These are phyloP conservation scores for Komagataella pastoris DNA, from an alignment of 805 yeast species.

Conservation along the genomic window DNA sequence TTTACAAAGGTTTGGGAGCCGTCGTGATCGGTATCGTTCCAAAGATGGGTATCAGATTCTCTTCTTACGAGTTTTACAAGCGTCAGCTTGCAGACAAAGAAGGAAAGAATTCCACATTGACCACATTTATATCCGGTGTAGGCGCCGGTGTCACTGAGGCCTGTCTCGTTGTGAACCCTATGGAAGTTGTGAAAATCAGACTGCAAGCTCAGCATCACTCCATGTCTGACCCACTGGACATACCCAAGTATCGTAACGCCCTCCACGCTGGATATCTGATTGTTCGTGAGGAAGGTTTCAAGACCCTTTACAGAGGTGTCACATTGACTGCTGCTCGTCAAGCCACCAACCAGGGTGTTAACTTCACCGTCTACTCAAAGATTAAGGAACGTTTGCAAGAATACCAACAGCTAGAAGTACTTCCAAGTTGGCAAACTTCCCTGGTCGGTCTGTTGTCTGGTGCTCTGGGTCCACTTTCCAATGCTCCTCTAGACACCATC, in stretches of 20 bases:
- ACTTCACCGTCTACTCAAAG: slow-evolving; percentile 88
- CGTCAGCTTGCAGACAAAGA: slow-evolving; percentile 43
- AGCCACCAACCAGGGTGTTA: slow-evolving; percentile 97
- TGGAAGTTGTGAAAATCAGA: slow-evolving; percentile 94
- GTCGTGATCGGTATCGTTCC: slow-evolving; percentile 96
- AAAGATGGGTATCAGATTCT: slow-evolving; percentile 94
- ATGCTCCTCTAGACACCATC: slow-evolving; percentile 95
- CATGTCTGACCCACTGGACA: slow-evolving; percentile 67
- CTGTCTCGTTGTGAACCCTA: slow-evolving; percentile 86
- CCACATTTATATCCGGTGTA: slow-evolving; percentile 84
- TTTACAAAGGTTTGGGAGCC: slow-evolving; percentile 94
- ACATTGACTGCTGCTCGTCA: slow-evolving; percentile 94
- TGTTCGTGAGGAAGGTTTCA: slow-evolving; percentile 81
- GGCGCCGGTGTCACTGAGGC: slow-evolving; percentile 98
- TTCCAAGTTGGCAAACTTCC: slow-evolving; percentile 93
- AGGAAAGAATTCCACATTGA: slow-evolving; percentile 55
- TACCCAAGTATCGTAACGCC: slow-evolving; percentile 85
- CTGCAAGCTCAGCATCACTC: slow-evolving; percentile 92
- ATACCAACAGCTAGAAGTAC: slow-evolving; percentile 37
- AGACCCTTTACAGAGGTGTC: slow-evolving; percentile 87
- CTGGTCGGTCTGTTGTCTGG: slow-evolving; percentile 85
- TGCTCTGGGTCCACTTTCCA: slow-evolving; percentile 94
- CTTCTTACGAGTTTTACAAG: slow-evolving; percentile 86
- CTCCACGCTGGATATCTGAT: slow-evolving; percentile 80
- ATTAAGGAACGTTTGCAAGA: slow-evolving; percentile 59